Base-by-base conservation (phyloP, 768 basidiomycete genomes). In the Tylopilus intermedius region DNA sequence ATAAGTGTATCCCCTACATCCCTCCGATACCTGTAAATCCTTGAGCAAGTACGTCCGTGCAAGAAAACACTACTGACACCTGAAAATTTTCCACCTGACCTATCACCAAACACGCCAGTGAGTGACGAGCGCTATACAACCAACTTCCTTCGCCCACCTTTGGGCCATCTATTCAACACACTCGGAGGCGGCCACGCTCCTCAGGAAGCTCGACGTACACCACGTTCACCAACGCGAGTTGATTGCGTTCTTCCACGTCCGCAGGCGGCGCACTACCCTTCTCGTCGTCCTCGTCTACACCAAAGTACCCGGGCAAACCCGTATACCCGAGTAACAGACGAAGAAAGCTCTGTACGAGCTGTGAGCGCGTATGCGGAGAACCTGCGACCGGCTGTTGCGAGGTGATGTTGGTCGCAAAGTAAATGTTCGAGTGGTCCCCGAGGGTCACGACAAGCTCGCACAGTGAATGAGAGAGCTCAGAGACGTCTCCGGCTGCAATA, bases 1-100 rank as follows among this genome's bases (percentile, higher is more conserved):
- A 93, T 85, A 13, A 94, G 75, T 1, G 88, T 90, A 69, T 94
- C 91, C 0, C 90, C 91, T 24, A 91, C 82, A 53, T 93, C 90
- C 56, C 90, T 73, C 58, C 91, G 82, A 71, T 90, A 93, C 29
- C 88, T 90, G 6, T 56, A 9, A 55, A 51, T 43, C 51, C 11
- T 18, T 62, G 22, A 59, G 45, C 39, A 45, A 8, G 26, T 14
- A 37, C 24, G 47, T 7, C 8, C 21, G 21, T 8, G 21, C 37
- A 37, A 42, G 18, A 21, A 2, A 27, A 22, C 37, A 27, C 15
- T 41, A 74, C 84, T 65, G 59, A 90, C 88, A 86, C 81, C 66
- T 83, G 80, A 65, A 89, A 92, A 62, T 81, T 88, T 26, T 92
- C 89, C 24, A 80, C 58, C 68, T 90, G 87, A 66, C 91, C 89